Conservation (phyloP, 2,329 filamentous ascomycete species). For the Colletotrichum eleusines region DNA sequence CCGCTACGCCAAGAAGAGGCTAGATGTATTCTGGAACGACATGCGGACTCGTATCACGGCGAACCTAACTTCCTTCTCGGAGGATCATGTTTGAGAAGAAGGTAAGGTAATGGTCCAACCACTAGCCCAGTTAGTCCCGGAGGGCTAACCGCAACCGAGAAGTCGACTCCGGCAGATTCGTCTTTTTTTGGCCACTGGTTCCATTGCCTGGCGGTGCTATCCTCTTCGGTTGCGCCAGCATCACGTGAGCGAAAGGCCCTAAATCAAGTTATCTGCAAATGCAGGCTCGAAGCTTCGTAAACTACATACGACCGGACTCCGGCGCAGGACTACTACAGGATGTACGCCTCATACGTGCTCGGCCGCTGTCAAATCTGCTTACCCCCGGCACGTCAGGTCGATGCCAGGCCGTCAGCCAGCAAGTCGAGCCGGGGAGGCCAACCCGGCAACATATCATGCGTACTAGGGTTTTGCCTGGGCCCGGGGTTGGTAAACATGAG, state of each 20-base stretch:
- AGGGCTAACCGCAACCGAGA: not conserved
- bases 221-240: not conserved
- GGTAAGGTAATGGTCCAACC: slow-evolving; percentile 14
- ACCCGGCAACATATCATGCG: slow-evolving; percentile 9
- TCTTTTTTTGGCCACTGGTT: not conserved
- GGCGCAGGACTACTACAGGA: slow-evolving; percentile 27
- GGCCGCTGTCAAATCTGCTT: slow-evolving; percentile 28
- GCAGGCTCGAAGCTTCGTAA: slow-evolving; percentile 16
- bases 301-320: not conserved
- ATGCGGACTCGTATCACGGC: slow-evolving; percentile 15
- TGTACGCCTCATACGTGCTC: not conserved
- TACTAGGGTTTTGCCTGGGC: slow-evolving; percentile 12
- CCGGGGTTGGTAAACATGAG: not conserved
- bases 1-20: not conserved
- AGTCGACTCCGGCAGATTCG: not conserved
- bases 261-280: slow-evolving; percentile 2
- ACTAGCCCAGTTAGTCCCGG: not conserved
- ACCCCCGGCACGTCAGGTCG: not conserved
- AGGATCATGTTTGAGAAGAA: not conserved
- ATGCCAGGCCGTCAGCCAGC: slow-evolving; percentile 11
- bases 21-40: slow-evolving; percentile 25
- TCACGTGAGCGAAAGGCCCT: slow-evolving; percentile 19
- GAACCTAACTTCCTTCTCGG: slow-evolving; percentile 17
- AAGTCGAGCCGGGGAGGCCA: not conserved
- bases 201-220: not conserved